Percentiles rank a stretch among this genome's conserved stretches.
Conservation (phyloP, 2,329 filamentous ascomycete genomes). For the Aspergillus sergii region DNA sequence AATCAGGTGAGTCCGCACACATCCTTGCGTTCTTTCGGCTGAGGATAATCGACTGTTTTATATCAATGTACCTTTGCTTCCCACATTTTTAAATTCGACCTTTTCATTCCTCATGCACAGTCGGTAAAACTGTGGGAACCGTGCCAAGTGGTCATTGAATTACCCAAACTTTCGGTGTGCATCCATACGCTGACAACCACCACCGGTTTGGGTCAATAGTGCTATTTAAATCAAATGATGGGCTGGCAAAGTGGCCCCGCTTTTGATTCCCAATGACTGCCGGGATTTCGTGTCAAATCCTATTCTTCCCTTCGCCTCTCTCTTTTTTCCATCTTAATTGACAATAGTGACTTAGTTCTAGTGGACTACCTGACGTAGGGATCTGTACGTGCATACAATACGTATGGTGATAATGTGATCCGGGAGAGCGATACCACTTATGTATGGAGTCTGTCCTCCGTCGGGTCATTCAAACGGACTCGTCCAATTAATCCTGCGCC, state of each 20-base stretch:
- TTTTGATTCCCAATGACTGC: constrained; percentile 1
- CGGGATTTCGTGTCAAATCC: background rate
- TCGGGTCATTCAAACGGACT: constrained; percentile 6
- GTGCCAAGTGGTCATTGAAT: constrained; percentile 5
- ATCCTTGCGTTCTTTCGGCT: background rate
- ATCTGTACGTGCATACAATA: background rate
- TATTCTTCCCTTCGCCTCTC: background rate
- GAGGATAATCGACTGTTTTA: background rate
- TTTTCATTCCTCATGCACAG: background rate
- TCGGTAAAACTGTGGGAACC: background rate
- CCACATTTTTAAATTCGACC: background rate
- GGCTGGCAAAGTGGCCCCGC: constrained; percentile 2
- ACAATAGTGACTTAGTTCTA: background rate
- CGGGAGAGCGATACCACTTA: background rate
- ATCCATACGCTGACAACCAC: background rate
- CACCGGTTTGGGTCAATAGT: constrained; percentile 3
- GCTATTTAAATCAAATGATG: constrained; percentile 6
- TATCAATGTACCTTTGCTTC: background rate
- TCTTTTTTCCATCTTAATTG: background rate
- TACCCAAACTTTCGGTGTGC: constrained; percentile 9
- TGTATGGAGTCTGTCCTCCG: constrained; percentile 1
- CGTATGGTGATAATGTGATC: background rate
- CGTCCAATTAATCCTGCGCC: constrained; percentile 13
- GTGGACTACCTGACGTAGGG: background rate
- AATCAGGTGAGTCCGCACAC: constrained; percentile 2